These are phyloP conservation scores for Cicer judaicum DNA, from an alignment of 306 rosid species.

Conservation along the genomic window DNA sequence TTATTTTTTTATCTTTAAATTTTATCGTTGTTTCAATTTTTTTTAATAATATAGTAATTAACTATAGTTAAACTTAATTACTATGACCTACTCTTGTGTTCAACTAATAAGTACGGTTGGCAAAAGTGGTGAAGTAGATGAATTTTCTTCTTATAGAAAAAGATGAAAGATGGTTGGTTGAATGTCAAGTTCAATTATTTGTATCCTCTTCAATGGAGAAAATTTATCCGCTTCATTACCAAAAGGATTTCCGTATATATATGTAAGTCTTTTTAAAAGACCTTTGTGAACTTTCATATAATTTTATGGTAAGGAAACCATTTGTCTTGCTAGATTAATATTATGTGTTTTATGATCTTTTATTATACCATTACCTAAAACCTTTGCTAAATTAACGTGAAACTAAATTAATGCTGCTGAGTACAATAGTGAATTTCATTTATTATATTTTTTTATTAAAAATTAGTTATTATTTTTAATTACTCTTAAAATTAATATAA, in stretches of 20 bases:
- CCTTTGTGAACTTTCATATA: slow-evolving; percentile 13
- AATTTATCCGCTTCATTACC: slow-evolving; percentile 90
- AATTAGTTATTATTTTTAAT: too few species aligned
- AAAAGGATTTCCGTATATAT: slow-evolving; percentile 40
- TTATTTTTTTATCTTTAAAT: neutral
- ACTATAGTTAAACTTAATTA: slow-evolving; percentile 23
- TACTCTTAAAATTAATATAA: too few species aligned
- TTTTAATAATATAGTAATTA: neutral
- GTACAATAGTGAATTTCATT: too few species aligned
- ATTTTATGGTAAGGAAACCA: slow-evolving; percentile 15
- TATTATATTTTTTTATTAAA: too few species aligned
- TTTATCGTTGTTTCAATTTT: neutral
- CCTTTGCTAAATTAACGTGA: neutral
- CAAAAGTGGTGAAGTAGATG: slow-evolving; percentile 80
- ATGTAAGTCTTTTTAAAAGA: slow-evolving; percentile 30
- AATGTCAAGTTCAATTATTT: slow-evolving; percentile 36
- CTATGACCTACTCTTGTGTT: slow-evolving; percentile 64
- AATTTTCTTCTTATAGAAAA: slow-evolving; percentile 70
- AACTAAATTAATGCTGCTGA: neutral
- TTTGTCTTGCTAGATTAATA: slow-evolving; percentile 3
- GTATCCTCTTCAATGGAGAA: slow-evolving; percentile 59
- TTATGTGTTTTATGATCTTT: neutral
- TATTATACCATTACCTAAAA: neutral
- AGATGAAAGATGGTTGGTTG: slow-evolving; percentile 40
- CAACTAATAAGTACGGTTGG: slow-evolving; percentile 62